Base-by-base conservation (phyloP, 2,329 filamentous ascomycete genomes). In the Bretziella fagacearum region DNA sequence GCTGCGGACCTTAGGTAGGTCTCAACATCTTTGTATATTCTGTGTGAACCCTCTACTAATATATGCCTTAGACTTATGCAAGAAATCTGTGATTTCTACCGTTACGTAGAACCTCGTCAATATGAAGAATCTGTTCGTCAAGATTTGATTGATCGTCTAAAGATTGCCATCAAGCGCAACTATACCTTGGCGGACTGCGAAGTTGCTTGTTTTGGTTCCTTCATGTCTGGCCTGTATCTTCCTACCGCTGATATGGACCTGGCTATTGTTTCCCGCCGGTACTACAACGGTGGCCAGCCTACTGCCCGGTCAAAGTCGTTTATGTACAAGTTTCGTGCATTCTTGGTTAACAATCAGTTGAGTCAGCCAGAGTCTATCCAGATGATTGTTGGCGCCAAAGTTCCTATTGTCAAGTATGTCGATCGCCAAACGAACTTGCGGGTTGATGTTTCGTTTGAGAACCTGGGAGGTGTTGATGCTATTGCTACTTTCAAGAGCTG, bases 371-470 rank as follows among this genome's bases (percentile, higher is more conserved):
- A 69, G 5, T 69, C 74, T 2, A 68, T 86, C 26, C 73, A 82
- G 54, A 69, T 81, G 27, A 84, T 98, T 54, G 57, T 71, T 1
- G 68, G 70, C 53, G 87, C 91, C 18, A 85, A 82, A 56, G 87
- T 98, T 2, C 91, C 91, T 0, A 75, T 98, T 46, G 75, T 96
- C 62, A 98, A 98, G 61, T 96, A 84, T 57, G 71, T 84, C 37
- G 91, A 98, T 57, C 69, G 65, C 47, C 56, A 71, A 46, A 95
- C 87, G 1, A 79, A 78, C 10, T 66, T 98, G 46, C 84, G 82
- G 54, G 81, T 96, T 10, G 91, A 98, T 59, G 73, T 98, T 10
- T 96, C 87, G 0, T 95, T 98, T 58, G 89, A 98, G 63, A 96
- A 95, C 57, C 63, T 79, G 29, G 84, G 81, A 35, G 91, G 91